Evolutionary conservation across 2,329 filamentous ascomycete genomes (phyloP).

Genomic region (Sclerotinia nivalis): DNA sequence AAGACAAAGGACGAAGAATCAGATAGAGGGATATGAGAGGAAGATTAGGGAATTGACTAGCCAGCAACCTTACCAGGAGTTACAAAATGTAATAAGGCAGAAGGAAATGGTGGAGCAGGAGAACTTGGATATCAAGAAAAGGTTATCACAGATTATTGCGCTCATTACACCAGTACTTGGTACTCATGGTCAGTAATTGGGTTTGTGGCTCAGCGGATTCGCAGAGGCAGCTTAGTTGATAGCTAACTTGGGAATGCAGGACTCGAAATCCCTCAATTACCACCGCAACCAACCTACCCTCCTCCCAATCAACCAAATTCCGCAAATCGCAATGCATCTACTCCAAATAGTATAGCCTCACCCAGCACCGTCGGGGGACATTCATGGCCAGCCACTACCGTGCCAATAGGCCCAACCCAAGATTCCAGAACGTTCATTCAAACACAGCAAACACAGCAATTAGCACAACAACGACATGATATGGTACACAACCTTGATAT

Average conservation of each 20-base stretch:
- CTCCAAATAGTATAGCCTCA: conserved; percentile 45
- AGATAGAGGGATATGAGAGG: conserved; percentile 77
- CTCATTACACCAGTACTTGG: conserved; percentile 61
- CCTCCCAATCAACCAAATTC: conserved; percentile 38
- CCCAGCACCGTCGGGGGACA: conserved; percentile 38
- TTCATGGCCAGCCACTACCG: conserved; percentile 40
- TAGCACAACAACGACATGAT: conserved; percentile 50
- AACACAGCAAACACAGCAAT: conserved; percentile 41
- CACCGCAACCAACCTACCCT: conserved; percentile 32
- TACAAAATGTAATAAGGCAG: conserved; percentile 72
- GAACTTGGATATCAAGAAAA: conserved; percentile 74
- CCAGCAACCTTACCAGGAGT: conserved; percentile 80
- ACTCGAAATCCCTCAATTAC: conserved; percentile 30
- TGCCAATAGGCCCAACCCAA: conserved; percentile 37
- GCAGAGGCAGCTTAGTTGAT: neutral
- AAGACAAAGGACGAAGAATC: conserved; percentile 80
- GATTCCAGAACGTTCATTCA: conserved; percentile 32
- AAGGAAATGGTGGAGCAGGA: conserved; percentile 78
- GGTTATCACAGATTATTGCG: conserved; percentile 63
- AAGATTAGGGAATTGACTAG: conserved; percentile 73
- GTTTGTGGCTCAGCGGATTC: conserved; percentile 4
- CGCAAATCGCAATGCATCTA: conserved; percentile 43
- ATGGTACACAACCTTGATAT: conserved; percentile 59
- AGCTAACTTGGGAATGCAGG: conserved; percentile 25
- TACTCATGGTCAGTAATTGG: conserved; percentile 36